Percentiles rank a stretch among this genome's conserved stretches.
phyloP scores from a whole-genome alignment of 2,329 filamentous ascomycete species.

The Phaeophleospora eucalypticola region DNA sequence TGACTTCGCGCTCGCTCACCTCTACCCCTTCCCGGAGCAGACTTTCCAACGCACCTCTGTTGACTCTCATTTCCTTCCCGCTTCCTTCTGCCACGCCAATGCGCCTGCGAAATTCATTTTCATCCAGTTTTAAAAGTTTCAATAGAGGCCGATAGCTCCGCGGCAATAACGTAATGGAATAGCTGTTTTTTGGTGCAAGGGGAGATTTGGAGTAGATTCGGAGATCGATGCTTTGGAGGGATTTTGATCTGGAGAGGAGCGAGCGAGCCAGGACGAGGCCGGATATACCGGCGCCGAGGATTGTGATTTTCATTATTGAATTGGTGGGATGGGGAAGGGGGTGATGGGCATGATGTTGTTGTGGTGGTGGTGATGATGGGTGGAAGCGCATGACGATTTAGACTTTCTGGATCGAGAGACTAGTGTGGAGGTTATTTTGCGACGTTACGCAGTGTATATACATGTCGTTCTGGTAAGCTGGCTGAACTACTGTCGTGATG shows the following conservation, averaged over 20 bases:
- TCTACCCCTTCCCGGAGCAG: conserved; percentile 36
- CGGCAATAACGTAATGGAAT: conserved; percentile 39
- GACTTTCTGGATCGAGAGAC: too few relatives aligned
- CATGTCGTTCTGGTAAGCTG: too few relatives aligned
- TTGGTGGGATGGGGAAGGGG: too few relatives aligned
- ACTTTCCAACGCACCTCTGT: conserved; percentile 31
- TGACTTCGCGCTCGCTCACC: conserved; percentile 31
- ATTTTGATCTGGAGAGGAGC: conserved; percentile 32
- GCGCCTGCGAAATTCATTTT: conserved; percentile 29
- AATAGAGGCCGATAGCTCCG: conserved; percentile 33
- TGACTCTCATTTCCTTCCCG: conserved; percentile 34
- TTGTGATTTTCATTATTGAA: too few relatives aligned
- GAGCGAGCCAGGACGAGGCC: conserved; percentile 40
- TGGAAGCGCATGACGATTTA: too few relatives aligned
- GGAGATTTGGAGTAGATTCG: conserved; percentile 30
- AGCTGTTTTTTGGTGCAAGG: conserved; percentile 28
- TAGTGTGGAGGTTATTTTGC: too few relatives aligned
- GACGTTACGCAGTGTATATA: too few relatives aligned
- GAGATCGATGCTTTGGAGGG: conserved; percentile 34
- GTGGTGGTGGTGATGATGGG: too few relatives aligned
- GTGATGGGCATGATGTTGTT: too few relatives aligned
- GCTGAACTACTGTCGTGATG: too few relatives aligned
- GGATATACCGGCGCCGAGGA: conserved; percentile 45
- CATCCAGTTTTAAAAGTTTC: conserved; percentile 31
- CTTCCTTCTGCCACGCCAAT: too few relatives aligned